Percentiles rank a stretch among this genome's conserved stretches.
Conservation (phyloP, 2,329 filamentous ascomycete species). For the Penicillium sp. region DNA sequence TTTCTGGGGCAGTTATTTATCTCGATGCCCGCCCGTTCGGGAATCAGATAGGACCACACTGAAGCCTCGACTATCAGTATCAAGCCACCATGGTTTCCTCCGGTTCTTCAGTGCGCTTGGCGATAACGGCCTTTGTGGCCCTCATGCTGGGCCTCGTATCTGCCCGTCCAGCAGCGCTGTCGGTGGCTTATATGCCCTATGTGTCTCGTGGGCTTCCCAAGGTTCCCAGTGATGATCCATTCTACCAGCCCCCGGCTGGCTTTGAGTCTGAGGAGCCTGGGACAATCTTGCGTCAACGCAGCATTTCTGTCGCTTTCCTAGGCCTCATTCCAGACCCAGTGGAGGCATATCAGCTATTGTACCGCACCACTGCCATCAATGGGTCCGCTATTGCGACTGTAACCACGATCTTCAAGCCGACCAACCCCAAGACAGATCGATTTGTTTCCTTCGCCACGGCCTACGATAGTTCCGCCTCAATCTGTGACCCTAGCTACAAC, state of each 20-base stretch:
- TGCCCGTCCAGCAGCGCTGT: constrained; percentile 7
- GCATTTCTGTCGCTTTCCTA: constrained; percentile 20
- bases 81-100: constrained; percentile 9
- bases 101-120: constrained; percentile 2
- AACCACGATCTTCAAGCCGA: constrained; percentile 42
- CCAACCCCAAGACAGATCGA: constrained; percentile 20
- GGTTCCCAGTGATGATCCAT: constrained; percentile 24
- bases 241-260: constrained; percentile 28
- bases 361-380: constrained; percentile 42
- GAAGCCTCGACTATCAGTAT: not conserved
- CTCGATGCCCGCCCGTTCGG: constrained; percentile 4
- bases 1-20: constrained; percentile 10
- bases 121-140: constrained; percentile 11
- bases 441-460: constrained; percentile 48
- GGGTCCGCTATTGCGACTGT: constrained; percentile 41
- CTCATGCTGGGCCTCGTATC: constrained; percentile 11
- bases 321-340: constrained; percentile 25
- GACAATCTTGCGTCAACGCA: constrained; percentile 24
- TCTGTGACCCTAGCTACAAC: constrained; percentile 30
- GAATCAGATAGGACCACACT: not conserved
- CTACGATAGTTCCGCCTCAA: constrained; percentile 29
- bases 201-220: constrained; percentile 3
- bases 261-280: constrained; percentile 24
- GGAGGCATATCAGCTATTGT: constrained; percentile 40
- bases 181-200: not conserved